Evolutionary conservation across 2,329 filamentous ascomycete species (phyloP).

Genomic region (Paecilomyces sp.): DNA sequence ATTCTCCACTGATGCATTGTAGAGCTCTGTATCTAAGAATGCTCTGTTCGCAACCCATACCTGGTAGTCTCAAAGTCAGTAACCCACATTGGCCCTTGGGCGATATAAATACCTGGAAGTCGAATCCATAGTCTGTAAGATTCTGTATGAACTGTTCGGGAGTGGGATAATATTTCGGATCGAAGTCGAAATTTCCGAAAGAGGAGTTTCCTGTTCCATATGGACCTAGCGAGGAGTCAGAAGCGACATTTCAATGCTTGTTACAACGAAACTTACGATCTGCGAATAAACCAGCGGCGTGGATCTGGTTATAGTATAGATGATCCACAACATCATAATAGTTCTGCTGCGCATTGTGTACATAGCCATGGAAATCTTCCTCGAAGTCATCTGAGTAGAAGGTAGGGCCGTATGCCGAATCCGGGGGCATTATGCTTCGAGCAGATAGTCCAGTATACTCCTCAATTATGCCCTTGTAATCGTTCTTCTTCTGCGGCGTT

Average conservation of each 20-base stretch:
- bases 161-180: background rate
- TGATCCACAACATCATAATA: conserved; percentile 1
- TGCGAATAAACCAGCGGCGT: background rate
- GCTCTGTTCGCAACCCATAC: conserved; percentile 30
- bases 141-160: background rate
- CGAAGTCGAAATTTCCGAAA: background rate
- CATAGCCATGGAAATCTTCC: conserved; percentile 1
- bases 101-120: conserved; percentile 20
- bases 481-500: background rate
- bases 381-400: background rate
- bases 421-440: background rate
- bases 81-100: background rate
- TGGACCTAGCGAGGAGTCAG: background rate
- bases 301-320: background rate
- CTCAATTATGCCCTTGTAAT: background rate
- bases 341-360: background rate
- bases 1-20: conserved; percentile 19
- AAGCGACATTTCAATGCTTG: background rate
- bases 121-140: conserved; percentile 16
- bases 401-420: background rate
- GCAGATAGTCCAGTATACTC: background rate
- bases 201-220: background rate
- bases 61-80: background rate
- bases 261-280: background rate
- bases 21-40: conserved; percentile 23